Evolutionary conservation across 208 protist species (phyloP).

Genomic region (Crithidia acanthocephali): DNA sequence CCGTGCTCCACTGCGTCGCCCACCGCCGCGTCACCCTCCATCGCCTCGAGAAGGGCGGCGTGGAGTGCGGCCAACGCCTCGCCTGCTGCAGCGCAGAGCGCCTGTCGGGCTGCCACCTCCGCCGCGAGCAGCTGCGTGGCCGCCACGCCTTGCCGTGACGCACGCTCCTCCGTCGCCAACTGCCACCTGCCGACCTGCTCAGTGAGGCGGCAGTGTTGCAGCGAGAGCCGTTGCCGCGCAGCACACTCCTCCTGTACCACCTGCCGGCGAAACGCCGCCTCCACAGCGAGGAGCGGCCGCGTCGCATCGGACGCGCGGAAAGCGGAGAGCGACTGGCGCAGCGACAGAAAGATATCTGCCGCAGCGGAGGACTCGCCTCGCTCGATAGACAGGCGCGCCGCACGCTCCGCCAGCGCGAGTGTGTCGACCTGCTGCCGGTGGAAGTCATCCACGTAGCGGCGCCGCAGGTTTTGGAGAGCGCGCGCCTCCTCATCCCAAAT

Average conservation of each 20-base stretch:
- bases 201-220: background rate
- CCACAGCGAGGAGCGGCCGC: conserved; percentile 15
- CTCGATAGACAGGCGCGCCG: conserved; percentile 30
- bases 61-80: conserved; percentile 2
- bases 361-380: conserved; percentile 16
- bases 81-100: conserved; percentile 2
- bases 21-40: background rate
- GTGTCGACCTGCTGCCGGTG: conserved; percentile 7
- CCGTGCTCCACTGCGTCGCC: too few relatives aligned
- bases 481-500: conserved; percentile 15
- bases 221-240: background rate
- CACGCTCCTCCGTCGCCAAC: conserved; percentile 9
- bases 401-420: conserved; percentile 44
- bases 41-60: background rate
- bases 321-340: conserved; percentile 19
- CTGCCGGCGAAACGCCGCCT: conserved; percentile 15
- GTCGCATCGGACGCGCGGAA: conserved; percentile 17
- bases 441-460: conserved; percentile 36
- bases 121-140: conserved; percentile 2
- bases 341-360: conserved; percentile 13
- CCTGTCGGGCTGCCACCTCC: conserved; percentile 8
- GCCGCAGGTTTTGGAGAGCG: conserved; percentile 21
- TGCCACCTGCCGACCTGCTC: background rate
- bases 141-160: background rate
- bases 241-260: conserved; percentile 2